A percentile compares a stretch with the other conserved stretches of the same genome.
Conservation (phyloP, 2,329 filamentous ascomycete species). For the Pyrenophora seminiperda region DNA sequence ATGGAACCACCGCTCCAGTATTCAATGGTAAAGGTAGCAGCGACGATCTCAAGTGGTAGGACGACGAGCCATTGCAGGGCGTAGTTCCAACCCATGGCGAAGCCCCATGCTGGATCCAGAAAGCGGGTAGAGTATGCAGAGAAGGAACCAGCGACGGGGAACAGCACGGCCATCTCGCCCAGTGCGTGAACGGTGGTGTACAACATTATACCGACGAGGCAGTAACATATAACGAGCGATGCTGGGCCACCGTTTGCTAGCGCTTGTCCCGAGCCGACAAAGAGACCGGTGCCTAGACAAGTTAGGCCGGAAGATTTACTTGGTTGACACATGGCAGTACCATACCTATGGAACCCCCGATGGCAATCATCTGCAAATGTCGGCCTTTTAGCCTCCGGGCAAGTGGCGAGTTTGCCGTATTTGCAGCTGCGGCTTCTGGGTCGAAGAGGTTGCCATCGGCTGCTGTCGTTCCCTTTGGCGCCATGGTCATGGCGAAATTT, state of each 20-base stretch:
- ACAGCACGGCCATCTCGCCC: constrained; percentile 88
- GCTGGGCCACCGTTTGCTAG: constrained; percentile 48
- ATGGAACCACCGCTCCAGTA: constrained; percentile 70
- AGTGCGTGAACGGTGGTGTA: constrained; percentile 91
- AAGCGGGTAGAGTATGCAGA: constrained; percentile 91
- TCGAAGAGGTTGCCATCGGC: constrained; percentile 64
- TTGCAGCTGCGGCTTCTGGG: constrained; percentile 64
- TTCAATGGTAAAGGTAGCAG: constrained; percentile 80
- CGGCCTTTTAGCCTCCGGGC: constrained; percentile 60
- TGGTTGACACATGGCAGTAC: constrained; percentile 7
- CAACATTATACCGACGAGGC: constrained; percentile 81
- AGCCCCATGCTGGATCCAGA: constrained; percentile 90
- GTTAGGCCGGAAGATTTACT: constrained; percentile 22
- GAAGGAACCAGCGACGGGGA: constrained; percentile 90
- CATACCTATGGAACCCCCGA: constrained; percentile 78
- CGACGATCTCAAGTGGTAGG: constrained; percentile 83
- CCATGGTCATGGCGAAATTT: constrained; percentile 53
- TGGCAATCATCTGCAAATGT: constrained; percentile 97
- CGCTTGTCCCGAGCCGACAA: constrained; percentile 71
- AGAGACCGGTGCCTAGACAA: constrained; percentile 64
- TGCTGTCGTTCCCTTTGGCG: constrained; percentile 53
- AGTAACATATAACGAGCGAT: constrained; percentile 45
- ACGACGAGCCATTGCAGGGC: constrained; percentile 86
- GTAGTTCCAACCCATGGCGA: constrained; percentile 96
- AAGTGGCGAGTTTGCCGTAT: constrained; percentile 75